Base-by-base conservation (phyloP, 208 protist species). In the Trypanosoma avium region DNA sequence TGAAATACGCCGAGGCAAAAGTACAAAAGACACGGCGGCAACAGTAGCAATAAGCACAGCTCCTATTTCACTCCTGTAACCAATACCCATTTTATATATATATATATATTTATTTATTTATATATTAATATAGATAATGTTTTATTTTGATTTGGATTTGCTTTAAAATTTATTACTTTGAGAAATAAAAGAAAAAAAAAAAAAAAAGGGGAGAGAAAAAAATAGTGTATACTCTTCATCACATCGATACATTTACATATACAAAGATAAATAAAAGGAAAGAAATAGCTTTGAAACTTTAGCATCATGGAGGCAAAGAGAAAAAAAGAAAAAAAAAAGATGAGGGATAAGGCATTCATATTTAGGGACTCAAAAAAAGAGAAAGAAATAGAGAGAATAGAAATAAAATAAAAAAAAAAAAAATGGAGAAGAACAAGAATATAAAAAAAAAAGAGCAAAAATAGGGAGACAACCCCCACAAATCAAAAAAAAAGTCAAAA, bases 21-120 rank as follows among this genome's bases (percentile, higher is more conserved):
- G 47, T 1, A 56, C 48, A 12, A 84, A 21, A n/a, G 35, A 70
- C 22, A 67, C 58, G 22, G 60, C 55, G 7, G 77, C 67, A 3
- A 67, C 73, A n/a, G 53, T 52, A 4, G 62, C 77, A 12, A 75
- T 64, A 49, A 59, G 63, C 1, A 74, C 12, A 1, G 82, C 70
- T 19, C 75, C 77, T 0, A 66, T 29, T 47, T 94, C 88, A 60
- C 88, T 94, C 69, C 84, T 88, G 70, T 89, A 90, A 8, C 84
- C 77, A 48, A 63, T 33, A 1, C 32, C 17, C 52, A 68, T 53
- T 15, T n/a, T 42, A 42, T 9, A 42, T 13, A 42, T 9, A 42
- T 9, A 42, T 9, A 42, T 9, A 42, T 2, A 42, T 13, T 3
- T 9, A 42, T 9, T n/a, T 2, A 42, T 9, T n/a, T 13, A 42